Base-by-base conservation (phyloP, 805 yeast species). In the Schizosaccharomyces osmophilus region DNA sequence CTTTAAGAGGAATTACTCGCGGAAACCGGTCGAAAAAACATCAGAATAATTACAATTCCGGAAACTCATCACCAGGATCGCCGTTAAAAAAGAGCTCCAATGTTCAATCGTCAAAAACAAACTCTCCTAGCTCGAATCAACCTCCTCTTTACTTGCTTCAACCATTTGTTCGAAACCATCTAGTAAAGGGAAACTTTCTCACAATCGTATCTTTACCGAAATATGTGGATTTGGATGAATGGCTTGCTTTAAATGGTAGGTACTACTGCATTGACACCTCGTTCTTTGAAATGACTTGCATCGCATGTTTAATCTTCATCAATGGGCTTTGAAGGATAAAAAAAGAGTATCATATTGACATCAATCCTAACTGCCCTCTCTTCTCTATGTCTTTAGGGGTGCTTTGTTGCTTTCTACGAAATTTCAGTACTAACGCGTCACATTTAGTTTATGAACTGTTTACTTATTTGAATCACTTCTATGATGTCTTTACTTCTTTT, bases 201-300 rank as follows among this genome's bases (percentile, higher is more conserved):
- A 89, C 98, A 1, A 93, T 93, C 65, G 97, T 93, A 0, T 95
- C 87, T 69, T 75, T 87, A 26, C 98, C 99, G 22, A 87, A 87
- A 69, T 90, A 90, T 69, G 97, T 94, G 13, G 97, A 93, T 68
- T 78, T 81, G 63, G 86, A 88, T 62, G 99, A 93, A 71, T 93
- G 99, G 99, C 76, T 93, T 19, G 96, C 97, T 1, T 78, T 93
- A 62, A 93, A 88, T 70, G 66, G 67, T 65, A 41, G 11, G 63
- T 57, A 13, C 41, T 9, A 9, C 15, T 36, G 13, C 13, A 36
- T 11, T 6, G 15, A 36, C 41, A 36, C 11, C 17, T 11, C 5
- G 15, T 2, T 6, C 1, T 11, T 36, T 36, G 15, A 5, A 36
- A 36, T 9, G 41, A 11, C 41, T 36, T 11, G 15, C 17, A 11